Conservation (phyloP, 164 flowering plant genomes). For the Umbilicus rupestris region DNA sequence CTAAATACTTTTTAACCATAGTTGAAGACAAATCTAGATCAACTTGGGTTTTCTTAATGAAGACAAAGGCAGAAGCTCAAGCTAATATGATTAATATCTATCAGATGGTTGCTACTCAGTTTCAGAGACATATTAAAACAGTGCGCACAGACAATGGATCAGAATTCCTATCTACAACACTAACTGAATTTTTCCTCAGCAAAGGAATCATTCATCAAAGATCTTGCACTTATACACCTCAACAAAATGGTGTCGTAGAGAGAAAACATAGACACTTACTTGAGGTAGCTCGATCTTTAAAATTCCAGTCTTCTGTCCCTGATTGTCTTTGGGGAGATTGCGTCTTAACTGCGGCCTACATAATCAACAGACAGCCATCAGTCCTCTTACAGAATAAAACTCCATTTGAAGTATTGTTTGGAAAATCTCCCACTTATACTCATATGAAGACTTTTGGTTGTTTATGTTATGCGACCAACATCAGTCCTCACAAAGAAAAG, state of each 20-base stretch:
- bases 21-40: too few species aligned
- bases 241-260: conserved; percentile 6
- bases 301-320: background rate
- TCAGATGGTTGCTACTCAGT: background rate
- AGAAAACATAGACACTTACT: background rate
- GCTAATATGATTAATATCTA: too few species aligned
- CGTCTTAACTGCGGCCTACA: background rate
- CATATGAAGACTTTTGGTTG: conserved; percentile 1
- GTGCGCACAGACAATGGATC: background rate
- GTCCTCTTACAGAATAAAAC: background rate
- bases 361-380: conserved; percentile 3
- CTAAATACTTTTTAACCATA: too few species aligned
- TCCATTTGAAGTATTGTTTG: background rate
- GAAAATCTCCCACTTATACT: background rate
- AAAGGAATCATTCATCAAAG: background rate
- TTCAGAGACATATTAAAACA: background rate
- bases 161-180: background rate
- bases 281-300: background rate
- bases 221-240: conserved; percentile 7
- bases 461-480: background rate
- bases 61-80: too few species aligned
- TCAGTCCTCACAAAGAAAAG: background rate
- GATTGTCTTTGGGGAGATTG: conserved; percentile 3
- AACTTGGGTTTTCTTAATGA: too few species aligned
- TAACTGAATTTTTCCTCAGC: background rate